Conservation (phyloP, 2,329 filamentous ascomycete species). For the Thielaviopsis populi region DNA sequence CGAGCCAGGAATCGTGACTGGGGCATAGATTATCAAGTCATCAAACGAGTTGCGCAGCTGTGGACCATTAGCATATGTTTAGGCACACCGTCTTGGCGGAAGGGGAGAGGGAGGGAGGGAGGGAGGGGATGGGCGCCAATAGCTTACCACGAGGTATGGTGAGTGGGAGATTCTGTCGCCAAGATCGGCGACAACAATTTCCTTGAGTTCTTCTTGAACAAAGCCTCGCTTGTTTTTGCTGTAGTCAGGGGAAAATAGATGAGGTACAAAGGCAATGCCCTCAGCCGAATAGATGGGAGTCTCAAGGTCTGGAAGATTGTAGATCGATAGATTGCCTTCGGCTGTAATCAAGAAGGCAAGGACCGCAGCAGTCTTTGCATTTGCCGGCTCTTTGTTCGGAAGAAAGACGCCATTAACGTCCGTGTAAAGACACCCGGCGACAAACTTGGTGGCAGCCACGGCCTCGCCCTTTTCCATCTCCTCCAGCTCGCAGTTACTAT, state of each 20-base stretch:
- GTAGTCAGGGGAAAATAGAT: constrained; percentile 58
- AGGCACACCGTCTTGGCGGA: neutral
- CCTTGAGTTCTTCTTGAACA: constrained; percentile 56
- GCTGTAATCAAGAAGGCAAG: constrained; percentile 65
- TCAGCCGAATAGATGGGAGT: constrained; percentile 60
- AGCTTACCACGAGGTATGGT: constrained; percentile 67
- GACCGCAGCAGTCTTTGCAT: constrained; percentile 32
- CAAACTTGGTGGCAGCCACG: constrained; percentile 53
- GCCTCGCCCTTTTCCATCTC: constrained; percentile 54
- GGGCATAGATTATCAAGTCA: constrained; percentile 77
- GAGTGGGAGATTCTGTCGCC: constrained; percentile 56
- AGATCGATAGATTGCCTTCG: constrained; percentile 63
- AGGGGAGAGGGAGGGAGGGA: too few relatives aligned
- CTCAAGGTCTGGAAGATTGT: constrained; percentile 57
- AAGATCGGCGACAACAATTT: constrained; percentile 71
- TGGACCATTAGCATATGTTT: constrained; percentile 27
- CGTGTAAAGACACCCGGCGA: constrained; percentile 70
- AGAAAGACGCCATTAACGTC: constrained; percentile 45
- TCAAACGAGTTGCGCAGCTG: constrained; percentile 57
- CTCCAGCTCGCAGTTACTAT: constrained; percentile 65
- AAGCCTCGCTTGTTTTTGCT: constrained; percentile 52
- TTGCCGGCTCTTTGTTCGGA: constrained; percentile 28
- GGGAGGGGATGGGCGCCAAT: neutral
- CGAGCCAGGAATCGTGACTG: constrained; percentile 37
- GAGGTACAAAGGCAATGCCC: constrained; percentile 62